Evolutionary conservation across 2,329 filamentous ascomycete species (phyloP), one percentile per base, ranked within the genome.

Genomic region (Stemphylium vesicarium): DNA sequence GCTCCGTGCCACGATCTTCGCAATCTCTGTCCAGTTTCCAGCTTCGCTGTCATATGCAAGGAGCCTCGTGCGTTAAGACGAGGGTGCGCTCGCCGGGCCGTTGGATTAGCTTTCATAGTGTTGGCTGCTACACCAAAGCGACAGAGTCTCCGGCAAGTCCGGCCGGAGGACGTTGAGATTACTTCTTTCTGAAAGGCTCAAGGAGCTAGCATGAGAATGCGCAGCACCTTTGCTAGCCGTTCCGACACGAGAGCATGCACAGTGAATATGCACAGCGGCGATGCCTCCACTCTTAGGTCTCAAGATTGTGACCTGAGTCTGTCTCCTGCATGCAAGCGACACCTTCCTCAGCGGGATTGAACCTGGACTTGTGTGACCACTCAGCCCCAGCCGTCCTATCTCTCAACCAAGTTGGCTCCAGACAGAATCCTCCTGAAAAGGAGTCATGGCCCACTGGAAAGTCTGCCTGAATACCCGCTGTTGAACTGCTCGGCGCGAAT

Each of bases 221-320:
- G 52, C 60, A 49, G 53, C 31, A 53, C 53, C 37, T 44, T 36
- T 44, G 53, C 44, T 50, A 47, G 37, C 36, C 40, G 22, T 38
- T 44, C 43, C 40, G 58, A 40, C 33, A 53, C 52, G 56, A 62
- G 57, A 61, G 38, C 59, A 63, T 56, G 63, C 63, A 59, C 54
- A 53, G 61, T 51, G 51, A 58, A 32, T 31, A 53, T 63, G 60
- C 65, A 65, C 68, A 57, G 60, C 63, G 64, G 68, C 62, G 64
- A 56, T 62, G 60, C 62, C 65, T 64, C 65, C 68, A 67, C 64
- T 65, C 60, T 61, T 50, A 61, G 48, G 52, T 38, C 20, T 31
- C 11, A 38, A 29, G 16, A 50, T 44, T 50, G 42, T 45, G 42
- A 51, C 53, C 57, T 47, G 54, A 48, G 51, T 60, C 57, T 53